Base-by-base conservation (phyloP, 2,329 filamentous ascomycete genomes). In the Fusarium circinatum region DNA sequence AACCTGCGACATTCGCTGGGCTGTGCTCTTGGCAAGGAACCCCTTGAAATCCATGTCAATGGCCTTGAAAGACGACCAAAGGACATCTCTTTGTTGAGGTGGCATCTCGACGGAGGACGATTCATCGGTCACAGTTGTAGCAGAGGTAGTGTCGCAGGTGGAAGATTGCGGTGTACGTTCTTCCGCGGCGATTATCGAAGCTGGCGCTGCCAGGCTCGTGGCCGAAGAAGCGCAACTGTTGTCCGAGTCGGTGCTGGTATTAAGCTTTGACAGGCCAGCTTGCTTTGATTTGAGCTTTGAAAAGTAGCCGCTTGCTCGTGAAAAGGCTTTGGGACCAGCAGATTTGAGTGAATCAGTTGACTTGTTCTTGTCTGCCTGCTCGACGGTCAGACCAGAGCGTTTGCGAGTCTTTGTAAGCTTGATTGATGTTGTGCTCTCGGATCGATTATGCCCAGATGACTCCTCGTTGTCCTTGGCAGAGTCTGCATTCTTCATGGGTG, bases 1-100 rank as follows among this genome's bases (percentile, higher is more conserved):
- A 64, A 98, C 88, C 51, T 95, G 88, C 72, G 90, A 91, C 72
- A 94, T 93, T 79, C 94, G 95, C 75, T 95, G 85, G 2, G 91
- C 86, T 14, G 85, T 93, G 39, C 91, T 90, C 82, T 95, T 97
- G 65, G 89, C 86, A 71, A 91, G 88, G 76, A 97, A 97, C 71
- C 82, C 86, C 82, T 77, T 80, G 38, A 80, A 79, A 39, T 85
- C 83, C n/a, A 84, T 78, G 51, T 90, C 88, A 28, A 90, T 82
- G 18, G 84, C 84, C 71, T 86, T 88, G 79, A 90, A 90, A 8
- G 83, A 82, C 10, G 85, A 85, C 87, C 87, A 89, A 28, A 90
- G 82, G 14, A 88, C 84, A 76, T 90, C 89, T 64, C 86, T 85
- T 42, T 83, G 80, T 42, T 81, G 76, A 62, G 81, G 78, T 20